phyloP scores from a whole-genome alignment of 2,329 filamentous ascomycete genomes.

The Pestalotiopsis sp. region DNA sequence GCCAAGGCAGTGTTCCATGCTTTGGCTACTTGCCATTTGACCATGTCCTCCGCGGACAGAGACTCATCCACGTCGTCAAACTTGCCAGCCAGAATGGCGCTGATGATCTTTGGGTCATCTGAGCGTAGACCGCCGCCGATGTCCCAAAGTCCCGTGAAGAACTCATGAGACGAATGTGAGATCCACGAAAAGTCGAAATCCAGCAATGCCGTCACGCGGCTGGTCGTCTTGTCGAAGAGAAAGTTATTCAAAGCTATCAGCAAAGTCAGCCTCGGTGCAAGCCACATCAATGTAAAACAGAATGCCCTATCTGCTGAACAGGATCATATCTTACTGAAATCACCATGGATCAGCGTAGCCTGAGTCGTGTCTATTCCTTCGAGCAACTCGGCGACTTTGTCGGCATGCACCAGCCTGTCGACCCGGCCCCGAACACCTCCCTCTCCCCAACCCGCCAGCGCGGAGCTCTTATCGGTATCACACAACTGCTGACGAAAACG shows the following conservation, averaged over 20 bases:
- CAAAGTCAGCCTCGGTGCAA: neutral
- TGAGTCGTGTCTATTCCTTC: conserved; percentile 15
- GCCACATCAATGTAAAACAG: neutral
- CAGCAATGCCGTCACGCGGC: conserved; percentile 23
- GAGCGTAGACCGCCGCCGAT: conserved; percentile 16
- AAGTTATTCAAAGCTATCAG: conserved; percentile 25
- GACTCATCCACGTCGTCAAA: neutral
- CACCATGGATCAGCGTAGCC: conserved; percentile 23
- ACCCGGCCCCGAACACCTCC: conserved; percentile 9
- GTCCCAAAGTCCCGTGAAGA: conserved; percentile 22
- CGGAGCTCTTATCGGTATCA: conserved; percentile 12
- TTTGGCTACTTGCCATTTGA: conserved; percentile 1
- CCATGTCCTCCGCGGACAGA: neutral
- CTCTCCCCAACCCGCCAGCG: conserved; percentile 12
- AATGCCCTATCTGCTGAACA: neutral
- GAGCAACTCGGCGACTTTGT: conserved; percentile 16
- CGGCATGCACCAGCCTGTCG: conserved; percentile 7
- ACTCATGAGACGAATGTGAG: conserved; percentile 25
- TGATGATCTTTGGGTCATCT: neutral
- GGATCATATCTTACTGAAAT: conserved; percentile 23
- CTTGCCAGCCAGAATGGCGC: neutral
- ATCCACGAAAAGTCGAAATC: conserved; percentile 29
- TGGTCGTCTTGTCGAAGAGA: conserved; percentile 21
- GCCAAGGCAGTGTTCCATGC: conserved; percentile 2
- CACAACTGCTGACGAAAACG: conserved; percentile 4